Evolutionary conservation across 2,329 filamentous ascomycete genomes (phyloP), one percentile per base, ranked within the genome.

Genomic region (Exophiala sp.): DNA sequence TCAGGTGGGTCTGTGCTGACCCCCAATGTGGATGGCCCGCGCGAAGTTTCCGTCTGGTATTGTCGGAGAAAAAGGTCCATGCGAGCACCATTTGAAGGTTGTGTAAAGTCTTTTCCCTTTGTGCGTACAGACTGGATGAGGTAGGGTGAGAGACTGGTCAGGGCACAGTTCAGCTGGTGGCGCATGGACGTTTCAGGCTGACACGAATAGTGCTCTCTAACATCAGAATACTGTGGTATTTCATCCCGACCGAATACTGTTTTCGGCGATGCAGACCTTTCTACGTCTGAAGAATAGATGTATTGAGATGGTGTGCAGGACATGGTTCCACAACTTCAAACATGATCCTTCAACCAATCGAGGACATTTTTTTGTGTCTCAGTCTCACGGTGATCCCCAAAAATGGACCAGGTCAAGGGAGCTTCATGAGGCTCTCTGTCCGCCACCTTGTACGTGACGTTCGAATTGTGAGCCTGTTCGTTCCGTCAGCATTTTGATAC

Each of bases 341-440:
- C 8, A 32, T 16, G 14, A 16, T 16, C 14, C 4, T 32, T 44
- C 45, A 73, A 62, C 62, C 70, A 73, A 1, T 57, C 50, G 40
- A 67, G 64, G 5, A 71, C 54, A 43, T 63, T 66, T 55, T 64
- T 68, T n/a, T 66, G 70, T 62, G 73, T 71, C 55, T 69, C 62
- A 2, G 70, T 73, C 56, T 71, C 67, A 1, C 59, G 63, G 10
- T 49, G 59, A 55, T 69, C 67, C 2, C 68, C 66, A 24, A 74
- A 32, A 52, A 71, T 63, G 40, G 69, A 54, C 55, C 70, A 67
- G 52, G 72, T 71, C 10, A 74, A 64, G 1, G 71, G 70, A 14
- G 69, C 71, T 32, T 70, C 70, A 62, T 74, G 72, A 6, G 69
- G 67, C 52, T 74, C 72, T 3, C 66, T 62, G n/a, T 64, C 44